Conservation (phyloP, 2,329 filamentous ascomycete species). For the Ilyonectria destructans region DNA sequence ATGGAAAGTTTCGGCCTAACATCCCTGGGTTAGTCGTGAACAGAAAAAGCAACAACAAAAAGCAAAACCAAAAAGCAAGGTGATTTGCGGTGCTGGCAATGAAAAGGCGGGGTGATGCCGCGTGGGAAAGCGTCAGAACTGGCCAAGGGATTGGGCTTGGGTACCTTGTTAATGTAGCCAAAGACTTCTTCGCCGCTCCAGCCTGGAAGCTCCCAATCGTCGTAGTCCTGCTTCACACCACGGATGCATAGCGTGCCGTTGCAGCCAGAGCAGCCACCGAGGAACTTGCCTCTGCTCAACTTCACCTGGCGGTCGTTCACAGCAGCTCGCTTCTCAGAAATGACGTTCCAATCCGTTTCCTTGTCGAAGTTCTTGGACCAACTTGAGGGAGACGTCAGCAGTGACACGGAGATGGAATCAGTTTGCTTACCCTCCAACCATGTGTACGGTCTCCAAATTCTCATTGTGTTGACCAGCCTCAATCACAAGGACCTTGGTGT, state of each 20-base stretch:
- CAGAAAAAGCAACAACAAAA: not conserved
- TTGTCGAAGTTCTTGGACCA: constrained; percentile 64
- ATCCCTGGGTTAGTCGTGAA: constrained; percentile 11
- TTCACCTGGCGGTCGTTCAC: constrained; percentile 63
- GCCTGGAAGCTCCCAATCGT: constrained; percentile 70
- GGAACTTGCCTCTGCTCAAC: constrained; percentile 64
- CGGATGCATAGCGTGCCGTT: constrained; percentile 68
- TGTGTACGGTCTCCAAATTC: constrained; percentile 65
- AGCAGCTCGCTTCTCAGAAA: constrained; percentile 57
- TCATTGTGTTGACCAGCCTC: constrained; percentile 59
- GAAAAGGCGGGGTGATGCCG: constrained; percentile 2
- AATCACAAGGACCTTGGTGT: constrained; percentile 53
- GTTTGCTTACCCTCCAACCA: constrained; percentile 63
- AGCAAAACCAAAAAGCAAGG: not conserved
- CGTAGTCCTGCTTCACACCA: constrained; percentile 64
- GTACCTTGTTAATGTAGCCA: constrained; percentile 69
- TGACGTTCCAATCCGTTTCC: constrained; percentile 68
- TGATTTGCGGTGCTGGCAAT: not conserved
- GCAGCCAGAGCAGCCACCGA: constrained; percentile 65
- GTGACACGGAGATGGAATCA: not conserved
- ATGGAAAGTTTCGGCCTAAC: constrained; percentile 71
- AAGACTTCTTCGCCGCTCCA: constrained; percentile 74
- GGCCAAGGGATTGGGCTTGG: not conserved
- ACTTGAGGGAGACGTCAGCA: constrained; percentile 31
- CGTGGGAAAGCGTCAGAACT: not conserved